These are phyloP conservation scores for Acephala macrosclerotiorum DNA, from an alignment of 2,329 filamentous ascomycete genomes.

Conservation along the genomic window DNA sequence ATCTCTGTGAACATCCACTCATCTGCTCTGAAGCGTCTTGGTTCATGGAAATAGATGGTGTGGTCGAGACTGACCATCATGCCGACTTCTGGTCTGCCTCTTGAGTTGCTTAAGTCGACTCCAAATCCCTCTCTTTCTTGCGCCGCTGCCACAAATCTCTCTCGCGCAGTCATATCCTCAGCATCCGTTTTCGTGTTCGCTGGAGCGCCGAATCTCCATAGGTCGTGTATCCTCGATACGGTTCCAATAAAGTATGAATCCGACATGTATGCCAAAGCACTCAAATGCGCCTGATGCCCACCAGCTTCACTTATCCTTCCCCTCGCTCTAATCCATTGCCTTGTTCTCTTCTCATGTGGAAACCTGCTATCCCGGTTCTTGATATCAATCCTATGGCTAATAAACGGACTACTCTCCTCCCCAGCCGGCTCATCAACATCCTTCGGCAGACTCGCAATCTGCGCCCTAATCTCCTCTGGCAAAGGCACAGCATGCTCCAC, in stretches of 20 bases:
- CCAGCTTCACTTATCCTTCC: slow-evolving; percentile 77
- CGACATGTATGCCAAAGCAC: slow-evolving; percentile 90
- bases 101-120: slow-evolving; percentile 57
- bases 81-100: slow-evolving; percentile 66
- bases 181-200: slow-evolving; percentile 28
- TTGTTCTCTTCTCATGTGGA: slow-evolving; percentile 71
- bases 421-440: slow-evolving; percentile 51
- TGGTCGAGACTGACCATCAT: slow-evolving; percentile 89
- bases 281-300: slow-evolving; percentile 82
- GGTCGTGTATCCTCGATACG: slow-evolving; percentile 78
- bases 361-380: slow-evolving; percentile 57
- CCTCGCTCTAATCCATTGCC: slow-evolving; percentile 77
- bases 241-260: slow-evolving; percentile 96
- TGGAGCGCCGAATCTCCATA: slow-evolving; percentile 75
- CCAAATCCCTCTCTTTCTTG: slow-evolving; percentile 44
- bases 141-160: slow-evolving; percentile 53
- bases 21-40: slow-evolving; percentile 63
- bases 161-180: slow-evolving; percentile 50
- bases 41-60: slow-evolving; percentile 73
- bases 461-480: slow-evolving; percentile 52
- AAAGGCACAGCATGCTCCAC: slow-evolving; percentile 72
- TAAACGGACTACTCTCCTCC: slow-evolving; percentile 57
- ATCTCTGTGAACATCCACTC: slow-evolving; percentile 85
- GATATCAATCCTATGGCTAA: slow-evolving; percentile 63
- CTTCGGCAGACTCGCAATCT: slow-evolving; percentile 40